phyloP scores from a whole-genome alignment of 139 green algal species.

The Chlamydomonas sp. region DNA sequence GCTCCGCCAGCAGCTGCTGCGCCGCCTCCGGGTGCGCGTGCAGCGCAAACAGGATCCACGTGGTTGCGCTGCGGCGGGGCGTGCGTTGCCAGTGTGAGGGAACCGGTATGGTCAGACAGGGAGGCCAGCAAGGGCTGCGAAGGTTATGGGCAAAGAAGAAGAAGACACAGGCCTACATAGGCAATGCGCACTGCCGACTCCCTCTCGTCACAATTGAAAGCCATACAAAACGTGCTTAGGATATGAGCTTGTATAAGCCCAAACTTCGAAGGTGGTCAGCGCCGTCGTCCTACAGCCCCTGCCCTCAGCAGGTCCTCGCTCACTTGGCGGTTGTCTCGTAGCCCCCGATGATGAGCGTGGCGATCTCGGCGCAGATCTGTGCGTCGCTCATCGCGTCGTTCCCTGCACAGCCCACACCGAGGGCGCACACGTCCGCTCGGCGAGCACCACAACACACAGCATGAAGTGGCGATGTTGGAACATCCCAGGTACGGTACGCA shows the following conservation, averaged over 20 bases:
- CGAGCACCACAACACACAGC: no score
- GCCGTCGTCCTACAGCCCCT: no score
- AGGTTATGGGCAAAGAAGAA: not conserved
- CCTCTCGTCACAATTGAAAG: no score
- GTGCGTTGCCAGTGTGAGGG: not conserved
- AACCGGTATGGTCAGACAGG: not conserved
- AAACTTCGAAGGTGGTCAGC: not conserved
- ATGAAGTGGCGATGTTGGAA: no score
- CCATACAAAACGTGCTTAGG: no score
- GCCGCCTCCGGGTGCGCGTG: not conserved
- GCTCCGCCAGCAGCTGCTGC: not conserved
- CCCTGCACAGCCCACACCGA: no score
- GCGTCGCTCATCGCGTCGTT: not conserved
- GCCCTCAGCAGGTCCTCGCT: not conserved
- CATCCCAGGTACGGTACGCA: not conserved
- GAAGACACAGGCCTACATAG: no score
- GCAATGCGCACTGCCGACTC: no score
- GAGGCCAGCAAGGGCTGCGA: not conserved
- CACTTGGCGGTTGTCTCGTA: constrained; percentile 24
- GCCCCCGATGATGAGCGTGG: not conserved
- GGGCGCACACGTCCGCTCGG: no score
- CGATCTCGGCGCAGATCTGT: constrained; percentile 22
- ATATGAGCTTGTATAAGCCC: no score
- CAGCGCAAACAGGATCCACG: constrained; percentile 15
- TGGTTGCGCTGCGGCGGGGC: constrained; percentile 1